phyloP scores from a whole-genome alignment of 805 yeast genomes.

The Scheffersomyces lignosus region DNA sequence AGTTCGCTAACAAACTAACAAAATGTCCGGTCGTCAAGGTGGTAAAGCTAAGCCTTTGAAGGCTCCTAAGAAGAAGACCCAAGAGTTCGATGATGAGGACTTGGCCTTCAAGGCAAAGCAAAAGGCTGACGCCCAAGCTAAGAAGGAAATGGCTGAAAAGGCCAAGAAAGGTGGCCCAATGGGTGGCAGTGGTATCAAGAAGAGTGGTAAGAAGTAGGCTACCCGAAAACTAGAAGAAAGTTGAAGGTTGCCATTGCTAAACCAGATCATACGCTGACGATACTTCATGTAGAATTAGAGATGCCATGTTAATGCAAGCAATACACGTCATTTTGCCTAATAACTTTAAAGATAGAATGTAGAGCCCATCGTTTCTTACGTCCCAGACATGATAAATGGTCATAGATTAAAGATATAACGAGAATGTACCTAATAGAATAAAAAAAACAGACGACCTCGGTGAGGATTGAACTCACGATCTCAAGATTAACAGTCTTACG shows the following conservation, averaged over 20 bases:
- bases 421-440: background rate
- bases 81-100: conserved; percentile 84
- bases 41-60: conserved; percentile 92
- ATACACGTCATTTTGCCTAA: conserved; percentile 68
- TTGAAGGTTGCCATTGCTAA: too few relatives aligned
- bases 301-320: conserved; percentile 71
- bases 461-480: background rate
- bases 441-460: background rate
- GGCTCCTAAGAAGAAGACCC: conserved; percentile 79
- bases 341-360: too few relatives aligned
- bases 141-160: conserved; percentile 84
- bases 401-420: too few relatives aligned
- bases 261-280: too few relatives aligned
- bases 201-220: conserved; percentile 49
- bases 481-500: background rate
- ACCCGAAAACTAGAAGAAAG: too few relatives aligned
- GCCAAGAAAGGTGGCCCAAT: conserved; percentile 90
- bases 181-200: conserved; percentile 94
- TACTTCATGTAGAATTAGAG: too few relatives aligned
- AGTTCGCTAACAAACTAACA: conserved; percentile 4
- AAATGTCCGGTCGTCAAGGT: conserved; percentile 96
- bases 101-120: conserved; percentile 89
- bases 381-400: too few relatives aligned
- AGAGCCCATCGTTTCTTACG: too few relatives aligned
- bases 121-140: conserved; percentile 91